phyloP scores from a whole-genome alignment of 1,284 basidiomycete genomes.

The Caloboletus firmus region DNA sequence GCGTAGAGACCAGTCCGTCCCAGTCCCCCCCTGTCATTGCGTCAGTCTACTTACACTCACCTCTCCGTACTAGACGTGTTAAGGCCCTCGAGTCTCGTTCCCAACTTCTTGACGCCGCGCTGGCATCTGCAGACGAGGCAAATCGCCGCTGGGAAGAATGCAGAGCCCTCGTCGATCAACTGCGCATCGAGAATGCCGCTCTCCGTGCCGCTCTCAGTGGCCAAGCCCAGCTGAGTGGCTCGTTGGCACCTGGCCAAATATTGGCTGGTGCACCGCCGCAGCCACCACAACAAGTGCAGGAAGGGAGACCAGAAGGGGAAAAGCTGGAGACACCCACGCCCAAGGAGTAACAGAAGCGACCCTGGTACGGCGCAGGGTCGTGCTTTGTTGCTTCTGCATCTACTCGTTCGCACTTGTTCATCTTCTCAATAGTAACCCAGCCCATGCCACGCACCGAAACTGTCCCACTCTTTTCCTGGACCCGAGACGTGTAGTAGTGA shows the following conservation, averaged over 20 bases:
- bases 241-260: slow-evolving; percentile 30
- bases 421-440: slow-evolving; percentile 6
- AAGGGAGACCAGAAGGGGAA: slow-evolving; percentile 30
- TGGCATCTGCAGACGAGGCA: slow-evolving; percentile 80
- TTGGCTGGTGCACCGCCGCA: slow-evolving; percentile 23
- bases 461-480: slow-evolving; percentile 3
- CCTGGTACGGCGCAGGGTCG: neutral
- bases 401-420: slow-evolving; percentile 6
- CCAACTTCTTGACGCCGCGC: slow-evolving; percentile 75
- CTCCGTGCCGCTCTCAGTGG: slow-evolving; percentile 47
- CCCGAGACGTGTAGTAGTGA: slow-evolving; percentile 19
- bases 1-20: slow-evolving; percentile 73
- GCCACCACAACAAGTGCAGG: slow-evolving; percentile 26
- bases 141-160: slow-evolving; percentile 86
- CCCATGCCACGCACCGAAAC: slow-evolving; percentile 21
- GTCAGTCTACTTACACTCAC: slow-evolving; percentile 10
- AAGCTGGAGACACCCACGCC: slow-evolving; percentile 25
- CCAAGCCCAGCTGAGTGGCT: slow-evolving; percentile 39
- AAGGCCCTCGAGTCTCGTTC: slow-evolving; percentile 81
- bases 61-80: slow-evolving; percentile 59
- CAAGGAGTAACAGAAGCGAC: slow-evolving; percentile 22
- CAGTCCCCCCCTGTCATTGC: neutral
- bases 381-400: neutral
- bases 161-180: slow-evolving; percentile 74
- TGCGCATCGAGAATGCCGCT: slow-evolving; percentile 77